phyloP scores from a whole-genome alignment of 768 basidiomycete species.

The Suillus bovinus region DNA sequence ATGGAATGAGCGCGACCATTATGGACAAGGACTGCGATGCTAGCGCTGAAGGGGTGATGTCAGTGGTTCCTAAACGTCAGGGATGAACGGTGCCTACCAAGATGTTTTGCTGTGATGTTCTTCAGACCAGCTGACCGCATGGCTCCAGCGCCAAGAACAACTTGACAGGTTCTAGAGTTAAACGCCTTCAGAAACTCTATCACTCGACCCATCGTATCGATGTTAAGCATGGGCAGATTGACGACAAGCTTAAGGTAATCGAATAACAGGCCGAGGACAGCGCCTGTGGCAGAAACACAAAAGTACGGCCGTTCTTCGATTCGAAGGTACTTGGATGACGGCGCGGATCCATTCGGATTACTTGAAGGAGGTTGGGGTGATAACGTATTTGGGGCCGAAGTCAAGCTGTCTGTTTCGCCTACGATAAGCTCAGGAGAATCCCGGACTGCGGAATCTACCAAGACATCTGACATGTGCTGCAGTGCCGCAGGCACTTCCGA shows the following conservation, averaged over 20 bases:
- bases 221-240: conserved; percentile 86
- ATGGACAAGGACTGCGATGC: conserved; percentile 96
- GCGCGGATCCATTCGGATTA: conserved; percentile 22
- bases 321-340: conserved; percentile 57
- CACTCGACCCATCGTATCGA: conserved; percentile 91
- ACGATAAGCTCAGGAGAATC: conserved; percentile 74
- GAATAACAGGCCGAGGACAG: conserved; percentile 66
- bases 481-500: conserved; percentile 61
- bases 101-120: conserved; percentile 97
- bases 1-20: conserved; percentile 91
- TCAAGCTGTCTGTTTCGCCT: conserved; percentile 14
- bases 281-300: conserved; percentile 81
- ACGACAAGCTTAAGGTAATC: conserved; percentile 90
- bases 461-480: conserved; percentile 70
- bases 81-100: conserved; percentile 54
- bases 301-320: conserved; percentile 88
- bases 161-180: conserved; percentile 97
- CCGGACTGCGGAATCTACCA: conserved; percentile 79
- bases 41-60: conserved; percentile 56
- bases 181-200: conserved; percentile 97
- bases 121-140: conserved; percentile 97
- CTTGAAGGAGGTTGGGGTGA: conserved; percentile 25
- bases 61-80: conserved; percentile 13
- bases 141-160: conserved; percentile 97
- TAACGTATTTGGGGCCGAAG: conserved; percentile 10